Evolutionary conservation across 208 protist genomes (phyloP).

Genomic region (Acanthamoeba lenticulata): DNA sequence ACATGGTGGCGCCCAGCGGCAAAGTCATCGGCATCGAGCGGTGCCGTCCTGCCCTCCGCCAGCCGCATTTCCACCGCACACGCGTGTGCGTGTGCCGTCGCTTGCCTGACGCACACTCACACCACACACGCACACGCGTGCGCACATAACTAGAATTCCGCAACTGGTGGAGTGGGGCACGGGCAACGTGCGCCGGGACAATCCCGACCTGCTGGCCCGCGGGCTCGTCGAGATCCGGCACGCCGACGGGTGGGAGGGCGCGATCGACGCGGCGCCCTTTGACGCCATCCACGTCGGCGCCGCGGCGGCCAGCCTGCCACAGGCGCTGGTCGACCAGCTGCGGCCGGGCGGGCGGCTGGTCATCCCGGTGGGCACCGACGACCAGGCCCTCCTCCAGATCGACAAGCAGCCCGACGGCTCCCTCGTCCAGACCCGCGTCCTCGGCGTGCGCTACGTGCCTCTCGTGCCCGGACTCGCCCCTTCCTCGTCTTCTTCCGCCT

Average conservation of each 20-base stretch:
- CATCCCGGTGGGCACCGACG: conserved; percentile 78
- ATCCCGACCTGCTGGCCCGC: conserved; percentile 70
- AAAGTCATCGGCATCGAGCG: conserved; percentile 55
- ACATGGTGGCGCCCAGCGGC: conserved; percentile 72
- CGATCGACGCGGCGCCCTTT: conserved; percentile 71
- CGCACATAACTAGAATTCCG: conserved; percentile 49
- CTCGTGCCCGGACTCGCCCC: background rate
- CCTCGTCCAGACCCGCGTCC: background rate
- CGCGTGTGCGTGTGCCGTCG: background rate
- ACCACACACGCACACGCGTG: background rate
- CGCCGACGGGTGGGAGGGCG: conserved; percentile 79
- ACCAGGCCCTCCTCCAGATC: conserved; percentile 50
- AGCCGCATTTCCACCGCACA: background rate
- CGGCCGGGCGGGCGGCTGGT: conserved; percentile 76
- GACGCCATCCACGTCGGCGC: conserved; percentile 84
- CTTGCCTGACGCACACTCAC: no score
- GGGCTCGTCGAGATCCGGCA: background rate
- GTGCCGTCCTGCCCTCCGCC: background rate
- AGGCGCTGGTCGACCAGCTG: conserved; percentile 79
- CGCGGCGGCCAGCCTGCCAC: conserved; percentile 66
- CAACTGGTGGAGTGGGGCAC: conserved; percentile 73
- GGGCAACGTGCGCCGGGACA: conserved; percentile 70
- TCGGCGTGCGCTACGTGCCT: conserved; percentile 63
- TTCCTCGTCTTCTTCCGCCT: no score
- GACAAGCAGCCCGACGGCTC: conserved; percentile 60